phyloP scores from a whole-genome alignment of 805 yeast genomes.

The Lipomyces spencermartinsiae region DNA sequence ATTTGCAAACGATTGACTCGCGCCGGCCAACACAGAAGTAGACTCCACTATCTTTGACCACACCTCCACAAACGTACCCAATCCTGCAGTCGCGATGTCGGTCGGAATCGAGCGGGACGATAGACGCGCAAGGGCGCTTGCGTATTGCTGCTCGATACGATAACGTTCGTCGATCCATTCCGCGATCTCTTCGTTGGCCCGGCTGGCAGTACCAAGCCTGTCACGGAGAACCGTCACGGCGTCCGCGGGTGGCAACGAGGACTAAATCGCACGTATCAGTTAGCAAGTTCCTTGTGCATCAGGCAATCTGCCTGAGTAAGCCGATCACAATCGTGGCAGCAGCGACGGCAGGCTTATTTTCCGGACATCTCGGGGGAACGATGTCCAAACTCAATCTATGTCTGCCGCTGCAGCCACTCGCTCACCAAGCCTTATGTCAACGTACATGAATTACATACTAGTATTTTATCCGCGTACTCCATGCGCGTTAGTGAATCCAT shows the following conservation, averaged over 20 bases:
- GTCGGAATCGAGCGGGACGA: conserved; percentile 42
- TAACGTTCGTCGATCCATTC: conserved; percentile 64
- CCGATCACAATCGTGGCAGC: not conserved
- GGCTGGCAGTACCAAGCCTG: conserved; percentile 60
- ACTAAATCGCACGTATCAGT: conserved; percentile 32
- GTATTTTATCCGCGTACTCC: conserved; percentile 37
- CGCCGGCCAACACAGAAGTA: conserved; percentile 45
- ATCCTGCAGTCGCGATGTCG: conserved; percentile 36
- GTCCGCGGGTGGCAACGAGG: conserved; percentile 59
- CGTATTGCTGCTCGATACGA: conserved; percentile 55
- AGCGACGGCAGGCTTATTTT: not conserved
- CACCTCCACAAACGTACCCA: conserved; percentile 43
- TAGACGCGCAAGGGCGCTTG: conserved; percentile 54
- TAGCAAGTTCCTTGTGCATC: not conserved
- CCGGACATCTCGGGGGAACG: not conserved
- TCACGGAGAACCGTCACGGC: conserved; percentile 66
- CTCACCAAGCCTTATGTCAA: not conserved
- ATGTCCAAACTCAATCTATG: not conserved
- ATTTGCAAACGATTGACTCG: conserved; percentile 46
- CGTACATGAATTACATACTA: conserved; percentile 26
- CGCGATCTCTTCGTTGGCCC: conserved; percentile 65
- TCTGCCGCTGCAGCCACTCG: not conserved
- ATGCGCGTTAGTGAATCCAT: conserved; percentile 36
- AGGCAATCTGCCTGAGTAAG: not conserved
- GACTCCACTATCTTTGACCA: conserved; percentile 42